Percentiles rank a stretch among this genome's conserved stretches.
Conservation (phyloP, 2,329 filamentous ascomycete species). For the Arthroderma uncinatum region DNA sequence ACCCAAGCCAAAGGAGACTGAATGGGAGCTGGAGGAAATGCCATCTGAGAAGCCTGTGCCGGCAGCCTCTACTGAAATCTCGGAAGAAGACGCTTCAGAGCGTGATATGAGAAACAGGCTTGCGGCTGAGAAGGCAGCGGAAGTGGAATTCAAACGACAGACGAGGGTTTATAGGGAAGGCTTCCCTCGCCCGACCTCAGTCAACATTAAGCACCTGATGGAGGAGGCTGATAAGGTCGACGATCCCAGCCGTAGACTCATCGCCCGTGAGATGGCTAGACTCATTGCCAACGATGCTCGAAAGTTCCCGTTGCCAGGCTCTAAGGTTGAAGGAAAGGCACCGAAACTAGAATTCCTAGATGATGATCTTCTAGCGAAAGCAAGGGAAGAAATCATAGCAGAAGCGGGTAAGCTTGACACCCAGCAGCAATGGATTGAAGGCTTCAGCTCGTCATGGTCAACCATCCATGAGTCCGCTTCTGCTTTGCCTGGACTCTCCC, state of each 20-base stretch:
- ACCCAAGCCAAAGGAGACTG: slow-evolving; percentile 82
- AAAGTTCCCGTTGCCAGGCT: slow-evolving; percentile 59
- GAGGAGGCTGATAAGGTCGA: slow-evolving; percentile 49
- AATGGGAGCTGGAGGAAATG: slow-evolving; percentile 80
- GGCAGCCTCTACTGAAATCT: slow-evolving; percentile 39
- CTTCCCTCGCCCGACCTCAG: slow-evolving; percentile 61
- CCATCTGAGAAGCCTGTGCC: slow-evolving; percentile 68
- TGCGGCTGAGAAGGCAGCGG: slow-evolving; percentile 51
- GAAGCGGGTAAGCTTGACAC: slow-evolving; percentile 47
- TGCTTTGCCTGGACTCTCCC: slow-evolving; percentile 62
- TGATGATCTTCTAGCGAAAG: slow-evolving; percentile 61
- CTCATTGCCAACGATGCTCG: slow-evolving; percentile 73
- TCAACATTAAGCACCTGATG: slow-evolving; percentile 61
- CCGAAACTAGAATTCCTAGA: slow-evolving; percentile 52
- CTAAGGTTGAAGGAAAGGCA: slow-evolving; percentile 53
- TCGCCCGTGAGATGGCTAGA: slow-evolving; percentile 65
- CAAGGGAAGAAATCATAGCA: slow-evolving; percentile 62
- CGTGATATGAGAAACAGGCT: slow-evolving; percentile 59
- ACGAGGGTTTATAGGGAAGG: slow-evolving; percentile 83
- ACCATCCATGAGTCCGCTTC: slow-evolving; percentile 37
- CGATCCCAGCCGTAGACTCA: slow-evolving; percentile 55
- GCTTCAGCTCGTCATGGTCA: slow-evolving; percentile 44
- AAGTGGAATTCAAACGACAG: slow-evolving; percentile 64
- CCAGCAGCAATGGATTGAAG: slow-evolving; percentile 40
- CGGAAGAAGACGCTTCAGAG: slow-evolving; percentile 60